Base-by-base conservation (phyloP, 1,284 basidiomycete genomes). In the Macrocystidia cucumis region DNA sequence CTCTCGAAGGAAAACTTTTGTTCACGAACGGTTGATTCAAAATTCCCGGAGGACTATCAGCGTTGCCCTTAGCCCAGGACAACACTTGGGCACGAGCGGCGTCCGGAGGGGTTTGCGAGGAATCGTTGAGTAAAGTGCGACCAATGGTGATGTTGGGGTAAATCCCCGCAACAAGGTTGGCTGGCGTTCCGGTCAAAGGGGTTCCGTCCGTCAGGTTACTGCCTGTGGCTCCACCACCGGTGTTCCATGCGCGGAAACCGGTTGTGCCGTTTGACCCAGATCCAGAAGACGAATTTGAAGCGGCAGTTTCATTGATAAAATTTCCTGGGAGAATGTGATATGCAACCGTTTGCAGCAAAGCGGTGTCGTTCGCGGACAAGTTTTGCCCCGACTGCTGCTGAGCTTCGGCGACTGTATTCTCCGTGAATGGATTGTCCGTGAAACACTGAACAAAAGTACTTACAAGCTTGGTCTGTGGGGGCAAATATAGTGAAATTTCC, bases 241-340 rank as follows among this genome's bases (percentile, higher is more conserved):
- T n/a, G n/a, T n/a, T n/a, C n/a, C n/a, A n/a, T n/a, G n/a, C n/a
- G n/a, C n/a, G n/a, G n/a, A n/a, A n/a, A n/a, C n/a, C n/a, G n/a
- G n/a, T n/a, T n/a, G n/a, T n/a, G n/a, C n/a, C n/a, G n/a, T n/a
- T n/a, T n/a, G n/a, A n/a, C n/a, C n/a, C n/a, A n/a, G n/a, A n/a
- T n/a, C n/a, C n/a, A n/a, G n/a, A n/a, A 12, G 23, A 25, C 8
- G 23, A 8, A 12, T 8, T 8, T 4, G 35, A 22, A n/a, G 33
- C 35, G 9, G 41, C 29, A 6, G 66, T 56, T 16, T 50, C 41
- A 22, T 56, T 58, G 38, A 59, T 49, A 51, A 72, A 71, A 41
- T 69, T 67, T 17, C 76, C 75, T 33, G 65, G 61, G 12, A 81
- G 60, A 38, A 82, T 55, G 51, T 84, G 81, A 58, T 84, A 85